phyloP scores from a whole-genome alignment of 805 yeast genomes.

The Dipodascus geniculatus region DNA sequence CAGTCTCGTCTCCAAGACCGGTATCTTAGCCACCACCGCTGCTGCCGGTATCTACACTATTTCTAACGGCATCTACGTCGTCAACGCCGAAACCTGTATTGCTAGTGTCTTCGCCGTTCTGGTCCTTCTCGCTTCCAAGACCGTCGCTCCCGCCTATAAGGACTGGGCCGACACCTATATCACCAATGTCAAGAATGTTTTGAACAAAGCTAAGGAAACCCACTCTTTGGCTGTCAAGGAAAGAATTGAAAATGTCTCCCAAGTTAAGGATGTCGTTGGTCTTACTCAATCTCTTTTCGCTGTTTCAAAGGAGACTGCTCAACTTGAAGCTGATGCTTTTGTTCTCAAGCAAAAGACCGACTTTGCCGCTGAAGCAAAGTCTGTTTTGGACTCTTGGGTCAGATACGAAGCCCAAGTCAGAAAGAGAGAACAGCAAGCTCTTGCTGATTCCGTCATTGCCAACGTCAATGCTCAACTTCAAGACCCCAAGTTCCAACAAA shows the following conservation, averaged over 20 bases:
- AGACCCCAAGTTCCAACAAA: conserved; percentile 89
- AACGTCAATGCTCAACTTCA: conserved; percentile 77
- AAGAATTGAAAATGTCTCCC: conserved; percentile 79
- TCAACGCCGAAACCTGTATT: conserved; percentile 89
- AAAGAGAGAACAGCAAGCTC: conserved; percentile 89
- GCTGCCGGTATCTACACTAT: conserved; percentile 93
- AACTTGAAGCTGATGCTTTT: conserved; percentile 87
- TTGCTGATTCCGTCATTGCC: conserved; percentile 73
- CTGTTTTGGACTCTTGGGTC: conserved; percentile 97
- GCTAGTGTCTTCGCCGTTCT: conserved; percentile 71
- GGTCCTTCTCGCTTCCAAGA: conserved; percentile 65
- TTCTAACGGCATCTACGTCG: conserved; percentile 82
- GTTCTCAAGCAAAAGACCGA: conserved; percentile 87
- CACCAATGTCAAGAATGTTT: conserved; percentile 65
- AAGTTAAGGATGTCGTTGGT: conserved; percentile 82
- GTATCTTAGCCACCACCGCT: conserved; percentile 85
- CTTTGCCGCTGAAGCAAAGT: conserved; percentile 80
- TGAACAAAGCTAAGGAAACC: conserved; percentile 78
- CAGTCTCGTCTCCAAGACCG: conserved; percentile 80
- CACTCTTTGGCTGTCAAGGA: conserved; percentile 89
- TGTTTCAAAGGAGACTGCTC: conserved; percentile 92
- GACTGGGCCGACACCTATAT: conserved; percentile 87
- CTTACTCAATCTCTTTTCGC: conserved; percentile 88
- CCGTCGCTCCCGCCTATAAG: conserved; percentile 87
- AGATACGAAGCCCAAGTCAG: conserved; percentile 95